Conservation (phyloP, 345 rosid genomes). For the Mangifera indica region DNA sequence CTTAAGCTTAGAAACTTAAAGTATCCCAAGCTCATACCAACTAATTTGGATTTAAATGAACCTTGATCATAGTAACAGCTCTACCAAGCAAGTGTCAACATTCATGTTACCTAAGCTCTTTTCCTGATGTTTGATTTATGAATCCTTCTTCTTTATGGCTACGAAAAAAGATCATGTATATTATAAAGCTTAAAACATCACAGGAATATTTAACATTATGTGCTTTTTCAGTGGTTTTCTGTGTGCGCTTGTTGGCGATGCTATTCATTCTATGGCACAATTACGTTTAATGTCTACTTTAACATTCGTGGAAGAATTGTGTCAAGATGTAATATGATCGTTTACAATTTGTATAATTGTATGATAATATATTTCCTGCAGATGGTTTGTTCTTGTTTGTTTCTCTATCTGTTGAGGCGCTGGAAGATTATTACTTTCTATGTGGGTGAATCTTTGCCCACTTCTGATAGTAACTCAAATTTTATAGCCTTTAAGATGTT, state of each 20-base stretch:
- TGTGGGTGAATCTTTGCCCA: constrained; percentile 47
- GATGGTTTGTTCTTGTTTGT: constrained; percentile 70
- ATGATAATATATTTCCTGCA: background rate
- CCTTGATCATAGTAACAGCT: background rate
- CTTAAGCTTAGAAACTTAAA: background rate
- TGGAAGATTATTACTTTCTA: constrained; percentile 65
- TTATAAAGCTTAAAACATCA: background rate
- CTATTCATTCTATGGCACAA: background rate
- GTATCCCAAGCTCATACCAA: background rate
- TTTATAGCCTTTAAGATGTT: constrained; percentile 71
- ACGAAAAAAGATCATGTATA: background rate
- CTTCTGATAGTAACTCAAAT: constrained; percentile 42
- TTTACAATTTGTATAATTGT: background rate
- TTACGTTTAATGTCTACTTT: background rate
- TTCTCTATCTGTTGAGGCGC: constrained; percentile 60
- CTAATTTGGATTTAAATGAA: background rate
- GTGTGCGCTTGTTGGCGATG: background rate
- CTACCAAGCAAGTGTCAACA: background rate
- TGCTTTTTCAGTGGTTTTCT: background rate
- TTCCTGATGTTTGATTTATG: too few relatives aligned
- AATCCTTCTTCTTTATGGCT: too few relatives aligned
- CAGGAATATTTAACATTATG: background rate
- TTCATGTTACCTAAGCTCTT: background rate
- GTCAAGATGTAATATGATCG: constrained; percentile 4
- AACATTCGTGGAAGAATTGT: background rate